A percentile compares a stretch with the other conserved stretches of the same genome.
Conservation (phyloP, 148 eudicot species). For the Fagopyrum tataricum region DNA sequence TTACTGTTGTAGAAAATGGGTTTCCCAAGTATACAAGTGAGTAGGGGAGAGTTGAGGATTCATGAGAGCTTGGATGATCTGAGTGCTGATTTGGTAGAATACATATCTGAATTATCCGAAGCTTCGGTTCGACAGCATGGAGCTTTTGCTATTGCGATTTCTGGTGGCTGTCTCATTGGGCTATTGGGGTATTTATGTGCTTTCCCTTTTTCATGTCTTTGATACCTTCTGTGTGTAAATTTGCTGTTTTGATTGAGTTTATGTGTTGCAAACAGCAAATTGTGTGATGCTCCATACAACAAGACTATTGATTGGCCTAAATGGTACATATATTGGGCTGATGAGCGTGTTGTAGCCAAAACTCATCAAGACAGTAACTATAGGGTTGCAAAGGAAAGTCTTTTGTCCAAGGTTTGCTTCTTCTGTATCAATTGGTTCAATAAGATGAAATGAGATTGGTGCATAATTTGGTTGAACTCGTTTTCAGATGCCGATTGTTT, state of each 20-base stretch:
- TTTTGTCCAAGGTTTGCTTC: constrained; percentile 70
- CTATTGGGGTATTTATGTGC: constrained; percentile 55
- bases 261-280: constrained; percentile 43
- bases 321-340: constrained; percentile 91
- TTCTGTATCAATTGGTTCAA: neutral
- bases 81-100: constrained; percentile 75
- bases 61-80: constrained; percentile 71
- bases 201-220: constrained; percentile 9
- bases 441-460: no score
- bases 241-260: constrained; percentile 16
- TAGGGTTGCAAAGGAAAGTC: constrained; percentile 72
- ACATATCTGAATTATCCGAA: constrained; percentile 81
- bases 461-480: neutral
- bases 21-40: constrained; percentile 40
- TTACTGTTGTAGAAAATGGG: constrained; percentile 36
- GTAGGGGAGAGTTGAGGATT: constrained; percentile 72
- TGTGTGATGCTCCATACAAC: constrained; percentile 68
- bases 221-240: neutral
- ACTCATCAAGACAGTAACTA: constrained; percentile 84
- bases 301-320: constrained; percentile 91
- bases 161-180: constrained; percentile 85
- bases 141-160: constrained; percentile 69
- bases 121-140: constrained; percentile 79
- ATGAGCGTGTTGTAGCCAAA: constrained; percentile 86
- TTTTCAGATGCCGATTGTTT: constrained; percentile 60